Conservation (phyloP, 2,329 filamentous ascomycete species). For the Aurifilum marmelostoma region DNA sequence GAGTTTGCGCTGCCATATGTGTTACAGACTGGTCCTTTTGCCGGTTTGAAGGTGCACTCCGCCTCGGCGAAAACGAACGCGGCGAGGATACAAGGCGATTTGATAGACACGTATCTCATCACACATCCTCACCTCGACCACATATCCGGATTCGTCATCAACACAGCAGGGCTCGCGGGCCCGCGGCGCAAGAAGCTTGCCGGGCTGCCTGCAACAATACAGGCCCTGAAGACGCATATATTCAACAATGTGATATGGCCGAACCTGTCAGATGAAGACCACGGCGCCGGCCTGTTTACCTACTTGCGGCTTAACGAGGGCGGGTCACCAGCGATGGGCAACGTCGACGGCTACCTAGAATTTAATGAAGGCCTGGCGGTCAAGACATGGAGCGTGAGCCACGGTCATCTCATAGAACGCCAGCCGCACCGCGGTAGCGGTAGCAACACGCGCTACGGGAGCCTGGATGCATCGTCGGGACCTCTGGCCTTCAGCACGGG, state of each 20-base stretch:
- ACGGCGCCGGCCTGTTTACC: conserved; percentile 87
- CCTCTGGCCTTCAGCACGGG: conserved; percentile 30
- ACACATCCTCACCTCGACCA: conserved; percentile 98
- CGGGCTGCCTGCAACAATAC: conserved; percentile 84
- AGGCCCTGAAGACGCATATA: conserved; percentile 89
- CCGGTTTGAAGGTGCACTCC: conserved; percentile 72
- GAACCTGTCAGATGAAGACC: conserved; percentile 94
- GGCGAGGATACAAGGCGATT: conserved; percentile 73
- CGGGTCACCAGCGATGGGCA: conserved; percentile 80
- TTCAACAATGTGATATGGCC: conserved; percentile 99
- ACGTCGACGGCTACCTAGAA: conserved; percentile 82
- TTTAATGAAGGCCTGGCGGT: conserved; percentile 88
- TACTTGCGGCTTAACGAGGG: conserved; percentile 89
- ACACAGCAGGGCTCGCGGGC: conserved; percentile 84
- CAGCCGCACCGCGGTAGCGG: conserved; percentile 66
- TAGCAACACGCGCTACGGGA: conserved; percentile 54
- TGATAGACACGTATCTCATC: conserved; percentile 88
- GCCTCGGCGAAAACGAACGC: conserved; percentile 75
- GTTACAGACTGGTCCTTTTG: conserved; percentile 73
- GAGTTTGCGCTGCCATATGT: conserved; percentile 53
- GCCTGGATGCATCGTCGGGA: conserved; percentile 48
- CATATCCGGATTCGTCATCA: conserved; percentile 87
- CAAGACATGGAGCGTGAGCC: conserved; percentile 83
- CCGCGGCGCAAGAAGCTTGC: conserved; percentile 83
- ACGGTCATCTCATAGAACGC: conserved; percentile 83